phyloP scores from a whole-genome alignment of 495 filamentous ascomycete species.

The Achaetomiella virescens region DNA sequence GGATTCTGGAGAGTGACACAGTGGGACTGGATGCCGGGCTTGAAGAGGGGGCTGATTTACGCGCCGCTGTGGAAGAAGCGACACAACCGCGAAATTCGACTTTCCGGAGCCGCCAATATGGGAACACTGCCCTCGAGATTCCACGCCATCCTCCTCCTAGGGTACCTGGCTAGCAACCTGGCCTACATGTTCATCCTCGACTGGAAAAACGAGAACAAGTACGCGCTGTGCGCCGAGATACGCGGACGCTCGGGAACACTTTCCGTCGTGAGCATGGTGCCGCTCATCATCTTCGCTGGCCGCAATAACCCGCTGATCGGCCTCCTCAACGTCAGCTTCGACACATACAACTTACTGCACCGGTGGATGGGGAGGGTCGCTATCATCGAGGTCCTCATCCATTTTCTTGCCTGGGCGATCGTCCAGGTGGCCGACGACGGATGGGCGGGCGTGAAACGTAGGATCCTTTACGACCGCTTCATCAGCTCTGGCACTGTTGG shows the following conservation, averaged over 20 bases:
- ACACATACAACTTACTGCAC: conserved; percentile 93
- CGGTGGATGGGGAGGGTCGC: conserved; percentile 92
- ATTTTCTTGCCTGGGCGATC: conserved; percentile 68
- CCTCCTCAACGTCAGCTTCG: conserved; percentile 81
- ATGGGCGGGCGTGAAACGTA: conserved; percentile 51
- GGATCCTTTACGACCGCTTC: conserved; percentile 49
- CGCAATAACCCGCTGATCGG: conserved; percentile 90
- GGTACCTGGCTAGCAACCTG: conserved; percentile 59
- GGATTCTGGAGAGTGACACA: conserved; percentile 43
- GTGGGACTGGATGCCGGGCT: conserved; percentile 45
- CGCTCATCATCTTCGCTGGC: conserved; percentile 78
- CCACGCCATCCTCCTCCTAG: conserved; percentile 63
- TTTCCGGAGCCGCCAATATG: conserved; percentile 72
- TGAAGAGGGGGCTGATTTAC: conserved; percentile 78
- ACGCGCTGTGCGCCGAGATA: conserved; percentile 50
- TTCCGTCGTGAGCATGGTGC: conserved; percentile 84
- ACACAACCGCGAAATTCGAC: conserved; percentile 78
- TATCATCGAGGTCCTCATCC: conserved; percentile 66
- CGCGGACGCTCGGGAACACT: conserved; percentile 82
- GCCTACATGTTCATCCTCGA: conserved; percentile 59
- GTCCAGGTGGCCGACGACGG: conserved; percentile 60
- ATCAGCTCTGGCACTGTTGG: conserved; percentile 47
- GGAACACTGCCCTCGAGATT: conserved; percentile 82
- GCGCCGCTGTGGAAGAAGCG: conserved; percentile 75
- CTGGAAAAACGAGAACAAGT: conserved; percentile 46